Percentiles rank a stretch among this genome's conserved stretches.
Evolutionary conservation across 805 yeast species (phyloP).

Genomic region (Candida stauntonica): DNA sequence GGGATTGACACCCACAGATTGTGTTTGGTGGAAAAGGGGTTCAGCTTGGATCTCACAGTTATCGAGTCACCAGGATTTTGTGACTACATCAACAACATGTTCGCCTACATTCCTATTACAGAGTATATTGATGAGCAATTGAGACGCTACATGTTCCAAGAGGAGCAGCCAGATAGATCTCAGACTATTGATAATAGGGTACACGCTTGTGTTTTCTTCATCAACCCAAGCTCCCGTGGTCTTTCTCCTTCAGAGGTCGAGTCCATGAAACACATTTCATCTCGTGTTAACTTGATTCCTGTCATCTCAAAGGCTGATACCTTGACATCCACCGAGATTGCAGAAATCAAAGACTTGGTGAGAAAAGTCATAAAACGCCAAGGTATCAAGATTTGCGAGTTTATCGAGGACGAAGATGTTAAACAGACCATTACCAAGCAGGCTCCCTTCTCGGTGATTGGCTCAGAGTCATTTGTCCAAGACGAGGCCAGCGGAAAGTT

Average conservation of each 20-base stretch:
- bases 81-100: constrained; percentile 57
- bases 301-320: constrained; percentile 80
- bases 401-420: constrained; percentile 36
- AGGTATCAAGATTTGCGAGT: constrained; percentile 55
- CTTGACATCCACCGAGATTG: constrained; percentile 53
- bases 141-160: constrained; percentile 63
- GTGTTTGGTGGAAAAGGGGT: constrained; percentile 55
- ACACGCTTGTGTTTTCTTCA: constrained; percentile 82
- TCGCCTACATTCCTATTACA: constrained; percentile 63
- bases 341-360: constrained; percentile 48
- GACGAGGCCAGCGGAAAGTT: constrained; percentile 9
- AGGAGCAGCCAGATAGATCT: constrained; percentile 64
- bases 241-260: constrained; percentile 65
- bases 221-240: constrained; percentile 63
- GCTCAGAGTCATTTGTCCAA: constrained; percentile 50
- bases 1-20: constrained; percentile 36
- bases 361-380: constrained; percentile 47
- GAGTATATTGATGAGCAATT: constrained; percentile 80
- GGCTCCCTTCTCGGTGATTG: constrained; percentile 70
- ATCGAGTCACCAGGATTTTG: constrained; percentile 82
- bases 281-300: constrained; percentile 77
- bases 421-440: constrained; percentile 31
- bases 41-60: constrained; percentile 54
- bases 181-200: constrained; percentile 60
- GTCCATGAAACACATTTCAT: constrained; percentile 64